Evolutionary conservation across 257 asterid genomes (phyloP), one percentile per base, ranked within the genome.

Genomic region (Nemophila menziesii): DNA sequence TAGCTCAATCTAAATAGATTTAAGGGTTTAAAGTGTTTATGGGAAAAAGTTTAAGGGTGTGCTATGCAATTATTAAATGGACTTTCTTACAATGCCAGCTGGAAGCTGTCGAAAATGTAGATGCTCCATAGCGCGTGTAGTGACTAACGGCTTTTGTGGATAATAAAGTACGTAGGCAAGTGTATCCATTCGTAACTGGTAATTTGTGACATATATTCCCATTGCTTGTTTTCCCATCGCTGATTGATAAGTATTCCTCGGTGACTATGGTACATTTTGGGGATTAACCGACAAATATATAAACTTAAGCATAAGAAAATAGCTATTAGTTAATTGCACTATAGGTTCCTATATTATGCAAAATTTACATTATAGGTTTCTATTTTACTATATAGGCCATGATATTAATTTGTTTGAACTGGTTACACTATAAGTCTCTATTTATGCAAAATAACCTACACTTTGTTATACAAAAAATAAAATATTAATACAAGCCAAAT

Each of bases 211-310:
- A 43, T 57, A 57, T 6, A 57, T 57, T 16, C 63, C 63, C 63
- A 57, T 57, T 1, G 63, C 63, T 18, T 57, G 63, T 46, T 57
- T 57, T 13, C 63, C 63, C 63, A 56, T 56, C 2, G 63, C 63
- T 16, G 63, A 57, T 29, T 57, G 63, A 24, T 57, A 57, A 5
- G 63, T 57, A 17, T 57, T 57, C 40, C 63, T 56, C 16, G 63
- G 63, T 3, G 63, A 57, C 63, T 57, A 44, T 23, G 16, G 16
- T 16, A 22, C 22, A 4, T 16, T 12, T 14, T 3, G 6, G n/a
- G 45, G 20, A 41, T 9, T 8, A 22, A 17, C 10, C 8, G 18
- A 19, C 5, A 7, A 17, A 19, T 16, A 29, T 29, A 29, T 7
- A 29, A 29, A 3, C 36, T 29, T 13, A 5, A 26, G 10, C 12